These are phyloP conservation scores for Cicer yamashitae DNA, from an alignment of 306 rosid species.

Conservation along the genomic window DNA sequence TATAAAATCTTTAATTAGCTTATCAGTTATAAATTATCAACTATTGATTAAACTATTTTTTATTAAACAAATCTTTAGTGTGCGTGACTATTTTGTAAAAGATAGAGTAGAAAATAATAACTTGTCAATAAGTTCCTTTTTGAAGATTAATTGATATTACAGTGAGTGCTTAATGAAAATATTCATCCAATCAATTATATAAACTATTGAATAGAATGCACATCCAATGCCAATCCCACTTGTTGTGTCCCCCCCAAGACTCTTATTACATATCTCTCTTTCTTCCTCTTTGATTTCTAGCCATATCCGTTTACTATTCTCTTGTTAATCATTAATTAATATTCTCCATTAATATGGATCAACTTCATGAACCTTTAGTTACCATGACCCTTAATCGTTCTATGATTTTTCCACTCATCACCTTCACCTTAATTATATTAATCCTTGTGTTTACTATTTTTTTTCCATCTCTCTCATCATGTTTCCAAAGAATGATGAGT, in stretches of 20 bases:
- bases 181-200: constrained; percentile 20
- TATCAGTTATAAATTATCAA: no score
- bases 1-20: no score
- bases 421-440: background rate
- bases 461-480: background rate
- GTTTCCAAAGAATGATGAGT: background rate
- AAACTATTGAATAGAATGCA: background rate
- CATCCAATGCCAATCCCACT: constrained; percentile 37
- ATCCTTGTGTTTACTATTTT: background rate
- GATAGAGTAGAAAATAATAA: background rate
- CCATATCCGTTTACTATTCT: constrained; percentile 10
- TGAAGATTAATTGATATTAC: background rate
- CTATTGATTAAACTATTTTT: no score
- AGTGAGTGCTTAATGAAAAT: background rate
- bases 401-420: constrained; percentile 20
- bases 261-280: background rate
- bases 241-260: constrained; percentile 21
- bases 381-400: constrained; percentile 17
- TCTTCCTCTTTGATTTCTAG: background rate
- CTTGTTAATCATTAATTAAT: background rate
- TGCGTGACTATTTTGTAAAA: no score
- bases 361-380: constrained; percentile 16
- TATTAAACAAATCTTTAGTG: no score
- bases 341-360: constrained; percentile 43
- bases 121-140: background rate